These are phyloP conservation scores for Spencermartinsiella europaea DNA, from an alignment of 805 yeast species.

Conservation along the genomic window DNA sequence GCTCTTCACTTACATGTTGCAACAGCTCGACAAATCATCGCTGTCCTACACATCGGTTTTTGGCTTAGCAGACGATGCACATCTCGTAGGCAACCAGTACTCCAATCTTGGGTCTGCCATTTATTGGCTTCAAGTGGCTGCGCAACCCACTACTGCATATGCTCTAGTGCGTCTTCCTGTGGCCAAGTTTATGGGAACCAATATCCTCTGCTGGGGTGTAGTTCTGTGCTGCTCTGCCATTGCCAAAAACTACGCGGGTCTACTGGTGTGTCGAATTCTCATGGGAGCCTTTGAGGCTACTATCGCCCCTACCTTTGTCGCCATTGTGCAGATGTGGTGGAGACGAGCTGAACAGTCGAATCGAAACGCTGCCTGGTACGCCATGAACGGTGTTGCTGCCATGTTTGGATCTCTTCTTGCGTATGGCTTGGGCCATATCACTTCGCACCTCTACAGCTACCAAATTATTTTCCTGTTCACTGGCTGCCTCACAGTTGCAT, in stretches of 20 bases:
- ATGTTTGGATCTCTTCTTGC: conserved; percentile 46
- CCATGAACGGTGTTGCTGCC: conserved; percentile 39
- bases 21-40: conserved; percentile 43
- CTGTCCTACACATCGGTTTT: conserved; percentile 46
- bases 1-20: conserved; percentile 14
- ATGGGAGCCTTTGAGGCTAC: conserved; percentile 50
- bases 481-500: conserved; percentile 48
- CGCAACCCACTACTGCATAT: conserved; percentile 43
- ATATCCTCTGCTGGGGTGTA: conserved; percentile 18
- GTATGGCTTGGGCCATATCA: conserved; percentile 38
- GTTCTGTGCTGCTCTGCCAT: conserved; percentile 18
- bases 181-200: conserved; percentile 15
- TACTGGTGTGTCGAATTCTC: conserved; percentile 43
- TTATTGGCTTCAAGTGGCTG: conserved; percentile 43
- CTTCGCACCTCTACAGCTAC: conserved; percentile 32
- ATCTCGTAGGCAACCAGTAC: conserved; percentile 36
- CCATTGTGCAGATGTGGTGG: conserved; percentile 57
- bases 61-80: conserved; percentile 41
- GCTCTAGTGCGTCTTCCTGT: conserved; percentile 15
- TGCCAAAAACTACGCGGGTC: conserved; percentile 42
- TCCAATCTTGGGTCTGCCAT: conserved; percentile 42
- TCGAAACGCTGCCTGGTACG: conserved; percentile 40
- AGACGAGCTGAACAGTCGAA: conserved; percentile 42
- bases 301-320: conserved; percentile 53
- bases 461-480: conserved; percentile 53